These are phyloP conservation scores for Lindgomyces ingoldianus DNA, from an alignment of 495 filamentous ascomycete species.

Conservation along the genomic window DNA sequence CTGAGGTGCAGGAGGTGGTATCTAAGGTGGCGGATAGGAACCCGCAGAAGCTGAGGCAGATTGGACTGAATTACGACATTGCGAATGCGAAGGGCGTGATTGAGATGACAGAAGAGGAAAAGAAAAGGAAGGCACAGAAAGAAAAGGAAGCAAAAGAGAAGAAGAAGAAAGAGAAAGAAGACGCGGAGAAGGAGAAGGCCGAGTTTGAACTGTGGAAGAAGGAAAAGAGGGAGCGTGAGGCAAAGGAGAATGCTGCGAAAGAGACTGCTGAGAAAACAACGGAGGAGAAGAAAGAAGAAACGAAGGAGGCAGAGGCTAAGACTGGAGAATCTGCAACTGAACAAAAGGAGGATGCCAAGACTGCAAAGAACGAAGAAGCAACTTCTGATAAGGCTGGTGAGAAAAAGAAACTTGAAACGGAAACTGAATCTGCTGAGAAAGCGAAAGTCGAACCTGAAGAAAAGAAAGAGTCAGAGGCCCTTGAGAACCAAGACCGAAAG, in stretches of 20 bases:
- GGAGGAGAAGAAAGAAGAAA: not conserved
- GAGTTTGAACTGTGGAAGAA: conserved; percentile 32
- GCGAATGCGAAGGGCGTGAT: conserved; percentile 35
- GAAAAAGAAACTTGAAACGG: not conserved
- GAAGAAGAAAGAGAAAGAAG: conserved; percentile 31
- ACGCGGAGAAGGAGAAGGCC: conserved; percentile 29
- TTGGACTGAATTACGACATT: conserved; percentile 39
- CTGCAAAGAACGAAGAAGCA: not conserved
- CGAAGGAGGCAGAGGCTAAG: not conserved
- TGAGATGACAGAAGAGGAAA: conserved; percentile 31
- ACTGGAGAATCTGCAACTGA: not conserved
- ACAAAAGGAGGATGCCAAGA: not conserved
- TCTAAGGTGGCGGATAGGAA: conserved; percentile 28
- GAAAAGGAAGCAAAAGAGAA: conserved; percentile 36
- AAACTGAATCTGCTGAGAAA: not conserved
- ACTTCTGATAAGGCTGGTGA: not conserved
- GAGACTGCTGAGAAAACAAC: conserved; percentile 6
- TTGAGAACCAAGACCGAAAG: not conserved
- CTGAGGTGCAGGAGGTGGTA: conserved; percentile 32
- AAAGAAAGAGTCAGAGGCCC: not conserved
- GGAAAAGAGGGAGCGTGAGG: conserved; percentile 27
- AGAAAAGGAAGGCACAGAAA: conserved; percentile 31
- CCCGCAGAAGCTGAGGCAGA: conserved; percentile 37
- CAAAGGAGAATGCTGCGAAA: conserved; percentile 16
- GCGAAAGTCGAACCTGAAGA: not conserved